Base-by-base conservation (phyloP, 495 filamentous ascomycete species). In the Neurospora tetrasperma region DNA sequence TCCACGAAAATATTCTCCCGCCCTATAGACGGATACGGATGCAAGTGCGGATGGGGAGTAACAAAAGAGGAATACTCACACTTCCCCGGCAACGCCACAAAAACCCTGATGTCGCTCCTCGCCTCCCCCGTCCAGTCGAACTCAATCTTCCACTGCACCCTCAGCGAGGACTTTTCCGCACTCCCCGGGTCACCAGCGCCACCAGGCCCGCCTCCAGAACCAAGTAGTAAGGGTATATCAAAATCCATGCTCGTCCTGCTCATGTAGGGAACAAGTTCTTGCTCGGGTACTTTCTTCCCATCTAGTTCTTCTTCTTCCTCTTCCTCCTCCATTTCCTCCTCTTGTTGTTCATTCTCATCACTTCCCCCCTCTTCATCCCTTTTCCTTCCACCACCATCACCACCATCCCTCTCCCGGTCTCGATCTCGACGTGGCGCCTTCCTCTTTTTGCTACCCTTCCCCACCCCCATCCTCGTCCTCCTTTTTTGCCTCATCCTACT, bases 121-220 rank as follows among this genome's bases (percentile, higher is more conserved):
- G 88, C 88, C 77, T 91, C 88, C 6, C 89, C 89, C 0, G 87
- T 88, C 88, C 88, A 90, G 76, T 90, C 88, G 78, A 91, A 89
- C 14, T 79, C 76, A 46, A 90, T 87, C 41, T 76, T 77, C 89
- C 89, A 91, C 77, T 81, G 79, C 18, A 88, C 78, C n/a, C 85
- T 81, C 42, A 84, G 70, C 72, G 71, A 76, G 16, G 82, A 79
- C 16, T 69, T 69, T 39, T 79, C 76, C 20, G 38, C 74, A 1
- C 1, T 73, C 73, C 27, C 71, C 41, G 6, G 9, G 0, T 18
- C 75, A 2, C 66, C 69, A 59, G 4, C 12, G 11, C 5, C 48
- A 8, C n/a, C 46, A 0, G 20, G 54, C 3, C 9, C 44, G 40
- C 40, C 40, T 41, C 40, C 9, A 11, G 40, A 9, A 41, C 46